Conservation (phyloP, 805 yeast species). For the Yueomyces sinensis region DNA sequence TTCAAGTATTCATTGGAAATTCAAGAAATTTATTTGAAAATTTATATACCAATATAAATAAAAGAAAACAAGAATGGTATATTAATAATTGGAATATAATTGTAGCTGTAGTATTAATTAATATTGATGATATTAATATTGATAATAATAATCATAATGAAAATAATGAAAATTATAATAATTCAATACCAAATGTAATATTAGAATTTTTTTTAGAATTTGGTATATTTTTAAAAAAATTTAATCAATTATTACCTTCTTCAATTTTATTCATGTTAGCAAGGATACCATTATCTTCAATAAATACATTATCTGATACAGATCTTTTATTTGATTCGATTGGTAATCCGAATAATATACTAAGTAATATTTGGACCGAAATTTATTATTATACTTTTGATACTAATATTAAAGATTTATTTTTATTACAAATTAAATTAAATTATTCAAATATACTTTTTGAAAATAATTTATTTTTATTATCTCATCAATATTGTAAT, state of each 20-base stretch:
- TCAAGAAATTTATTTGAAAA: constrained; percentile 38
- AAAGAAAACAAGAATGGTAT: constrained; percentile 34
- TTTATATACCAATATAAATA: constrained; percentile 24
- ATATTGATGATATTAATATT: constrained; percentile 8
- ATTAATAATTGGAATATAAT: constrained; percentile 38
- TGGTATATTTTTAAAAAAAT: constrained; percentile 32
- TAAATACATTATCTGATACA: constrained; percentile 14
- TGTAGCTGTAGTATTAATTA: constrained; percentile 27
- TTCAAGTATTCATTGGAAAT: constrained; percentile 53
- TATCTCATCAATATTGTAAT: constrained; percentile 55
- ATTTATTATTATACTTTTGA: constrained; percentile 41
- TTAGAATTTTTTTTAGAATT: constrained; percentile 35
- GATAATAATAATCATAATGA: background rate
- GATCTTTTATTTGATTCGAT: constrained; percentile 28
- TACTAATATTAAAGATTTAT: constrained; percentile 30
- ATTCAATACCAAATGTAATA: constrained; percentile 15
- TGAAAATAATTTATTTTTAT: constrained; percentile 46
- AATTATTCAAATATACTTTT: constrained; percentile 56
- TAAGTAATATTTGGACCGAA: constrained; percentile 47
- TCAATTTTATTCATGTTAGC: constrained; percentile 35
- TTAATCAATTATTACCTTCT: constrained; percentile 26
- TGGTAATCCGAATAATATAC: constrained; percentile 27
- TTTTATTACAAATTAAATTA: constrained; percentile 45
- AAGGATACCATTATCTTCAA: constrained; percentile 30
- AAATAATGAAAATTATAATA: background rate